These are phyloP conservation scores for Thielaviopsis musarum DNA, from an alignment of 2,329 filamentous ascomycete genomes.

Conservation along the genomic window DNA sequence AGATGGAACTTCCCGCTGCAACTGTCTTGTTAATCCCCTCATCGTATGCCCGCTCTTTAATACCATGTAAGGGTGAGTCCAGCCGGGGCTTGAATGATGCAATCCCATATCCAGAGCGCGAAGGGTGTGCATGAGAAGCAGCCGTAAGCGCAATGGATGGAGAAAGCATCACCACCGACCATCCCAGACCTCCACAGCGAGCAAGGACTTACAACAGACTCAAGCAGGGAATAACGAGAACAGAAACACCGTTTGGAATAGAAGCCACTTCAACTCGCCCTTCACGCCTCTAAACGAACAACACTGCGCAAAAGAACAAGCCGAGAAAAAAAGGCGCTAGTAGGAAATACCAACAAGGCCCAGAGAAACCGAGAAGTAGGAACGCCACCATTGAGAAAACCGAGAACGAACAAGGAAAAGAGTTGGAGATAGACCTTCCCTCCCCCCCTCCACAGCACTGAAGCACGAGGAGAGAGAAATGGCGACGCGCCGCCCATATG, in stretches of 20 bases:
- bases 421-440: background rate
- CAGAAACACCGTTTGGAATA: background rate
- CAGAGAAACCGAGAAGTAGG: background rate
- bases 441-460: background rate
- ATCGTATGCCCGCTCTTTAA: background rate
- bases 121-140: constrained; percentile 7
- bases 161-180: background rate
- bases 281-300: background rate
- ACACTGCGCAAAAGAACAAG: background rate
- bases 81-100: background rate
- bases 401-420: background rate
- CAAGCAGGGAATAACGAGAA: background rate
- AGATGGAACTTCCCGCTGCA: background rate
- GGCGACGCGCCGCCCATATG: constrained; percentile 16
- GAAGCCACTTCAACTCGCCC: background rate
- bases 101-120: background rate
- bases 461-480: background rate
- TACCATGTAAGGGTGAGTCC: background rate
- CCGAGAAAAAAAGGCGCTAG: background rate
- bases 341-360: background rate
- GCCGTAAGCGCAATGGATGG: background rate
- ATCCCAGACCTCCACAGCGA: background rate
- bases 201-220: background rate
- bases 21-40: background rate
- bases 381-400: background rate